phyloP scores from a whole-genome alignment of 805 yeast genomes.

The Yarrowia keelungensis region DNA sequence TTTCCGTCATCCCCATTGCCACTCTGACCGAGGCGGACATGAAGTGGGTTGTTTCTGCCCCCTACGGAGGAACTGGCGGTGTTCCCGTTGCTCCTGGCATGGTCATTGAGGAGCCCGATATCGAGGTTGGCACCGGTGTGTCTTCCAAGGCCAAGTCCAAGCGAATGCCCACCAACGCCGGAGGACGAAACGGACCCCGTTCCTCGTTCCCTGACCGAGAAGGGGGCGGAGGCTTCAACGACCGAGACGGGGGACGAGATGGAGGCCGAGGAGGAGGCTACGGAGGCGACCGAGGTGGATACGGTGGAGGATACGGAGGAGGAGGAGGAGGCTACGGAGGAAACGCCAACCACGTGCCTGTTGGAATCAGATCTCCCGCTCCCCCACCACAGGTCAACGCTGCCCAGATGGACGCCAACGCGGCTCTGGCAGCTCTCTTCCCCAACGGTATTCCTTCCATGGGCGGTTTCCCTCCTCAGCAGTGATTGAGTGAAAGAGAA shows the following conservation, averaged over 20 bases:
- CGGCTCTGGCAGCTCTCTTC: conserved; percentile 38
- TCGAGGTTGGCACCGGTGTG: conserved; percentile 92
- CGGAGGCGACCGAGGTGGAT: conserved; percentile 22
- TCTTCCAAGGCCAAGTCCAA: conserved; percentile 89
- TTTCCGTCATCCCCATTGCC: conserved; percentile 82
- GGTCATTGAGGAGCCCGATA: conserved; percentile 96
- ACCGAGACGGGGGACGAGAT: conserved; percentile 23
- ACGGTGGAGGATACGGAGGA: conserved; percentile 16
- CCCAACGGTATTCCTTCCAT: conserved; percentile 38
- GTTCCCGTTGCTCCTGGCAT: conserved; percentile 77
- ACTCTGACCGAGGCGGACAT: conserved; percentile 94
- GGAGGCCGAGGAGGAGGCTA: conserved; percentile 26
- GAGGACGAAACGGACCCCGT: conserved; percentile 80
- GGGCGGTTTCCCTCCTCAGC: conserved; percentile 36
- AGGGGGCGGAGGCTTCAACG: background rate
- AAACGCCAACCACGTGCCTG: conserved; percentile 28
- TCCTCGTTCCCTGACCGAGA: conserved; percentile 55
- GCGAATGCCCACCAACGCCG: conserved; percentile 88
- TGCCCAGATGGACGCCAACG: conserved; percentile 39
- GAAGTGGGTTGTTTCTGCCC: conserved; percentile 86
- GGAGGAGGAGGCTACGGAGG: conserved; percentile 15
- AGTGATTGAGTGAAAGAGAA: background rate
- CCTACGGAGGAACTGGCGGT: conserved; percentile 98
- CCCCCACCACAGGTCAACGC: conserved; percentile 15
- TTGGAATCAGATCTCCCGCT: conserved; percentile 22